Percentiles rank a stretch among this genome's conserved stretches.
phyloP scores from a whole-genome alignment of 2,329 filamentous ascomycete genomes.

The Nannizzia gypsea region DNA sequence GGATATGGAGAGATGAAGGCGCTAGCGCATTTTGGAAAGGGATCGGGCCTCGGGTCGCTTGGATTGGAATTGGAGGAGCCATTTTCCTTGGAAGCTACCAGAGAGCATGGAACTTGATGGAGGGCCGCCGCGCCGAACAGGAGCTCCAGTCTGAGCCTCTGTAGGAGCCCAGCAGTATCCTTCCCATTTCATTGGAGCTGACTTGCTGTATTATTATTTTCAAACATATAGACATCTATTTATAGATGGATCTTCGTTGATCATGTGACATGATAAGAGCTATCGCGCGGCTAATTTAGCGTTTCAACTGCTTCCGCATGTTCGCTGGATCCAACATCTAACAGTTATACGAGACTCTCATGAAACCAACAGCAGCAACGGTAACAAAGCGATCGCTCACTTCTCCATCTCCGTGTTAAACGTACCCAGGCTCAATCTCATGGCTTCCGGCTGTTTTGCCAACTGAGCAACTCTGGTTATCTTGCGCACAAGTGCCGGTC shows the following conservation, averaged over 20 bases:
- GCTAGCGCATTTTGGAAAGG: constrained; percentile 37
- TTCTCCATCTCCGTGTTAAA: neutral
- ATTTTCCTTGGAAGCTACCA: constrained; percentile 93
- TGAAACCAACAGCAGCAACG: neutral
- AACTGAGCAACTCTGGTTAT: neutral
- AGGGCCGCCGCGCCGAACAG: constrained; percentile 25
- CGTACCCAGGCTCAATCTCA: neutral
- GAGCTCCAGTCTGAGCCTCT: constrained; percentile 5
- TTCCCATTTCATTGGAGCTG: neutral
- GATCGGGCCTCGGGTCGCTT: constrained; percentile 70
- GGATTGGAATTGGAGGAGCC: constrained; percentile 89
- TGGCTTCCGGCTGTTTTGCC: neutral
- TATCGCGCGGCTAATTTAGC: neutral
- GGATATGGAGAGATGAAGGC: constrained; percentile 46
- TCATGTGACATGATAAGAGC: neutral
- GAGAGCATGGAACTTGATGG: constrained; percentile 66
- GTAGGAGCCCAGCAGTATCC: neutral
- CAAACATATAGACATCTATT: neutral
- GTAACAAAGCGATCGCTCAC: neutral
- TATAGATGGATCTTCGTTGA: neutral
- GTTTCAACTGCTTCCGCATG: neutral
- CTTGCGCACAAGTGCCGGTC: neutral
- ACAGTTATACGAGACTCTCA: neutral
- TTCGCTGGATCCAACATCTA: neutral
- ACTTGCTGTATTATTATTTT: neutral